These are phyloP conservation scores for Bisporella sp. DNA, from an alignment of 2,329 filamentous ascomycete genomes.

Conservation along the genomic window DNA sequence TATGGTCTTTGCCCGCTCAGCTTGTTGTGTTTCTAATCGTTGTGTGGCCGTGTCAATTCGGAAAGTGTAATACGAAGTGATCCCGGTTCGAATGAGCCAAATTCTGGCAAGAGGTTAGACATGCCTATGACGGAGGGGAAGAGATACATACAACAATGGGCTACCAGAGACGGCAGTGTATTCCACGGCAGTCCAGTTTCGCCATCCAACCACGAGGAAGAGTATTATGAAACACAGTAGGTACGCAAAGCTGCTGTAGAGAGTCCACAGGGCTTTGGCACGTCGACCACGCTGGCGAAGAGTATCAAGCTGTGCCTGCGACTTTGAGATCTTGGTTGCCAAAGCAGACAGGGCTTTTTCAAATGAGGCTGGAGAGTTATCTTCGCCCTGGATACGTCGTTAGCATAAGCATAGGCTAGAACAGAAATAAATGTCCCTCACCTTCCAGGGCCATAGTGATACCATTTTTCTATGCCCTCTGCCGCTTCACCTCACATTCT, in stretches of 20 bases:
- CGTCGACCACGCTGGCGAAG: constrained; percentile 68
- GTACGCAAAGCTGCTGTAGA: constrained; percentile 88
- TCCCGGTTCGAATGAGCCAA: constrained; percentile 60
- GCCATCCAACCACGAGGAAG: constrained; percentile 76
- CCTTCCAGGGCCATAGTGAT: constrained; percentile 80
- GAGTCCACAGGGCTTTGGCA: constrained; percentile 76
- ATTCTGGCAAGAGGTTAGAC: constrained; percentile 51
- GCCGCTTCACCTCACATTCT: background rate
- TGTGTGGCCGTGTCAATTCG: constrained; percentile 64
- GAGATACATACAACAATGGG: constrained; percentile 61
- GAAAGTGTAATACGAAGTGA: constrained; percentile 71
- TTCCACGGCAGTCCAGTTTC: constrained; percentile 69
- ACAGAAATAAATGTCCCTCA: constrained; percentile 33
- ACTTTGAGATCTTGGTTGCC: constrained; percentile 72
- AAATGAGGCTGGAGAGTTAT: constrained; percentile 81
- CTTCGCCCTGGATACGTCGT: constrained; percentile 51
- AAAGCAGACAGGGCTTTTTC: constrained; percentile 84
- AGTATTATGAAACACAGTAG: constrained; percentile 79
- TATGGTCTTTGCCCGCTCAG: constrained; percentile 79
- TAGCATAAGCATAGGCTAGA: constrained; percentile 4
- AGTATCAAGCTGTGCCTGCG: constrained; percentile 66
- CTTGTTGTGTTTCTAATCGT: constrained; percentile 67
- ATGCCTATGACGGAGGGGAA: background rate
- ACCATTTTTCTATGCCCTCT: constrained; percentile 50
- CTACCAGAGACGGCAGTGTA: constrained; percentile 73